Evolutionary conservation across 176 grass and related monocot species (phyloP).

Genomic region (Triticum dicoccoides): DNA sequence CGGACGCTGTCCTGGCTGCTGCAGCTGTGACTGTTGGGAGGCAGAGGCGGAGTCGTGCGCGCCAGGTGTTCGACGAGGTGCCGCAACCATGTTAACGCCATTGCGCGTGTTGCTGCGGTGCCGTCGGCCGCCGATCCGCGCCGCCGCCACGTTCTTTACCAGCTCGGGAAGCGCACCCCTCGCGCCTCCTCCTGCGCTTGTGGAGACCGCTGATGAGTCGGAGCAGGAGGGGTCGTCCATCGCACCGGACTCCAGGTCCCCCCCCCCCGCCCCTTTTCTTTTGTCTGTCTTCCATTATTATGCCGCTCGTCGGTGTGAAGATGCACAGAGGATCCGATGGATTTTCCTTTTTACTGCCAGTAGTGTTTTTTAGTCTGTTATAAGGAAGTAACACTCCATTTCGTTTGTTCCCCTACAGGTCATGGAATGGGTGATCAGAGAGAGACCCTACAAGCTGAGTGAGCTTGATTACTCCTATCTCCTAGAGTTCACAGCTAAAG

Average conservation of each 20-base stretch:
- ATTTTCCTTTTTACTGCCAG: too few relatives aligned
- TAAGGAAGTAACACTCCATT: not conserved
- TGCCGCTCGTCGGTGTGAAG: not conserved
- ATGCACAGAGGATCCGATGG: not conserved
- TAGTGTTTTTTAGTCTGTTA: not conserved
- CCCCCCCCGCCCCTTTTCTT: too few relatives aligned
- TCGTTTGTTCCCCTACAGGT: conserved; percentile 38
- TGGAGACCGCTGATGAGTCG: not conserved
- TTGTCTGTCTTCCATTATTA: not conserved
- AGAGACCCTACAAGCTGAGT: conserved; percentile 86
- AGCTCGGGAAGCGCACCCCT: conserved; percentile 10
- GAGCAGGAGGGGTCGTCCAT: conserved; percentile 43
- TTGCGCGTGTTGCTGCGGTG: conserved; percentile 29
- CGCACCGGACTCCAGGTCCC: too few relatives aligned
- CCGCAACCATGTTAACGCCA: conserved; percentile 5
- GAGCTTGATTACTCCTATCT: conserved; percentile 93
- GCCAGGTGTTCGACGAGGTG: conserved; percentile 4
- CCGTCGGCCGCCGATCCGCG: conserved; percentile 10
- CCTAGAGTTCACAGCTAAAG: conserved; percentile 87
- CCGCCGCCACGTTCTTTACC: conserved; percentile 36
- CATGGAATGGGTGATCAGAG: conserved; percentile 96
- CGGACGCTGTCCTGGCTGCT: not conserved
- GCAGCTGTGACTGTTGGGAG: not conserved
- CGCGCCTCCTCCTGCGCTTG: not conserved
- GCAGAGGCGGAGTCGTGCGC: not conserved